Evolutionary conservation across 2,329 filamentous ascomycete species (phyloP).

Genomic region (Alternaria ethzedia): DNA sequence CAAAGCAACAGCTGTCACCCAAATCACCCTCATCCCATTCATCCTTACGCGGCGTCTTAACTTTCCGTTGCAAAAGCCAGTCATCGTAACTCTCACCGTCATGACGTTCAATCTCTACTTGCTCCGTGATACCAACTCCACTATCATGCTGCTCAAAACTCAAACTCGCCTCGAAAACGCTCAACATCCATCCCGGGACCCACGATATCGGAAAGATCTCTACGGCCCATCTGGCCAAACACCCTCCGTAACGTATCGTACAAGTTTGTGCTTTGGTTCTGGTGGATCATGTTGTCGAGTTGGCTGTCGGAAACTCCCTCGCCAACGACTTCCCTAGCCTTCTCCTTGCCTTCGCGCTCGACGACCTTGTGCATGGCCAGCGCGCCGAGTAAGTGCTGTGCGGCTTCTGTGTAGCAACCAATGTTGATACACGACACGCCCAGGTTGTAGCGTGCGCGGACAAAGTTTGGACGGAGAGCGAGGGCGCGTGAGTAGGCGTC

Average conservation of each 20-base stretch:
- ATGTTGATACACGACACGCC: constrained; percentile 98
- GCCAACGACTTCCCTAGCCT: constrained; percentile 79
- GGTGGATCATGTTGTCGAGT: constrained; percentile 85
- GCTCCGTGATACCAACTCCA: background rate
- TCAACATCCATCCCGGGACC: constrained; percentile 90
- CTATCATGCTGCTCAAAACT: constrained; percentile 63
- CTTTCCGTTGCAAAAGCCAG: constrained; percentile 26
- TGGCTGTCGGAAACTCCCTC: constrained; percentile 69
- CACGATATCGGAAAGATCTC: constrained; percentile 87
- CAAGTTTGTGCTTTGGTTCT: constrained; percentile 96
- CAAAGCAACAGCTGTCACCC: constrained; percentile 42
- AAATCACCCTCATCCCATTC: constrained; percentile 25
- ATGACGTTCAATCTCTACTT: background rate
- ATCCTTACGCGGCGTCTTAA: constrained; percentile 10
- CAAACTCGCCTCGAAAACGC: constrained; percentile 86
- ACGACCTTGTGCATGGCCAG: constrained; percentile 95
- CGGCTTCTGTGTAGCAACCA: constrained; percentile 90
- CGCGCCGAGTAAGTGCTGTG: constrained; percentile 88
- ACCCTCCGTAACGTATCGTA: constrained; percentile 93
- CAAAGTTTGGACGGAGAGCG: constrained; percentile 91
- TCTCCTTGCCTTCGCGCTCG: constrained; percentile 81
- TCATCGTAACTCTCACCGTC: constrained; percentile 9
- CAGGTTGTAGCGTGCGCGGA: constrained; percentile 94
- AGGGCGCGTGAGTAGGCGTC: constrained; percentile 94
- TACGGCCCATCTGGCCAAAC: constrained; percentile 93